These are phyloP conservation scores for Puccinia coronata DNA, from an alignment of 1,284 basidiomycete genomes.

Conservation along the genomic window DNA sequence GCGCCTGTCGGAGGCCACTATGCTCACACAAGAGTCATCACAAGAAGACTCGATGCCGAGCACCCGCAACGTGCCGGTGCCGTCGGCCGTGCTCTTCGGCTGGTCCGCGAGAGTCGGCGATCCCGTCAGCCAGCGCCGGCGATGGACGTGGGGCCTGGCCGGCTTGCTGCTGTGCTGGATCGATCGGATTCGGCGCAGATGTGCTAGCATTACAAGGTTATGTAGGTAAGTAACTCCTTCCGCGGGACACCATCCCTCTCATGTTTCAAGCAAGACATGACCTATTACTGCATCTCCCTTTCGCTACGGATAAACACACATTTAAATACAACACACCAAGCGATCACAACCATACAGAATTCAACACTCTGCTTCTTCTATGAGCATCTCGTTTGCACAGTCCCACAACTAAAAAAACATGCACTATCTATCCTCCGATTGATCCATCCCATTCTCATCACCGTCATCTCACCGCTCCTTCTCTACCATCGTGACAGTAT, in stretches of 20 bases:
- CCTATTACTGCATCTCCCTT: not conserved
- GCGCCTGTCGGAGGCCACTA: conserved; percentile 69
- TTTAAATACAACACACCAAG: too few relatives aligned
- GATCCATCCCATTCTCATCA: too few relatives aligned
- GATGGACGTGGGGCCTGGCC: too few relatives aligned
- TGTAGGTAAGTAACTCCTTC: not conserved
- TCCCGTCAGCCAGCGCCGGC: not conserved
- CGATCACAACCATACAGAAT: too few relatives aligned
- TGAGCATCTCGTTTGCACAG: too few relatives aligned
- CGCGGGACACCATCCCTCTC: not conserved
- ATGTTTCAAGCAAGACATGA: not conserved
- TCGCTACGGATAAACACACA: too few relatives aligned
- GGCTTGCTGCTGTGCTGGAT: not conserved
- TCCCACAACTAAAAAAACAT: too few relatives aligned
- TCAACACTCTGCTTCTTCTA: too few relatives aligned
- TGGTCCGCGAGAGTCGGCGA: not conserved
- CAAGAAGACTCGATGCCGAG: conserved; percentile 77
- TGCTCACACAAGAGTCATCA: conserved; percentile 83
- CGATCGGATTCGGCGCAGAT: not conserved
- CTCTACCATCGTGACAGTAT: too few relatives aligned
- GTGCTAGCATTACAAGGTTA: not conserved
- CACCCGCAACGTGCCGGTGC: conserved; percentile 59
- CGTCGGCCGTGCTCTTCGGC: not conserved
- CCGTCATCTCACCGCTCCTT: too few relatives aligned
- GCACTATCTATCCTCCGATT: too few relatives aligned